Evolutionary conservation across 257 asterid genomes (phyloP).

Genomic region (Fraxinus quadrangulata): DNA sequence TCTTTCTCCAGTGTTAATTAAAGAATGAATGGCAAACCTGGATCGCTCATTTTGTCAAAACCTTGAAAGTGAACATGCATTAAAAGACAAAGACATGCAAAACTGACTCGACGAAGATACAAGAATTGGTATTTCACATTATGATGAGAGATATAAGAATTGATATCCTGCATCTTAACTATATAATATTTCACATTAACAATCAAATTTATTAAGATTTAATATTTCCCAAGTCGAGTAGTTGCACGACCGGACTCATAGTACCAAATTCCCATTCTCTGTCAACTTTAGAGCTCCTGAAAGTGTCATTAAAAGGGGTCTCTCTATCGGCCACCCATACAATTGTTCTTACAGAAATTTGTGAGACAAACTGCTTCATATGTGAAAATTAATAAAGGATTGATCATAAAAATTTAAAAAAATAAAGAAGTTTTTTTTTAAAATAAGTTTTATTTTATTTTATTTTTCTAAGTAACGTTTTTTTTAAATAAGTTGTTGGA

Average conservation of each 20-base stretch:
- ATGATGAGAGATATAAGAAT: too few species aligned
- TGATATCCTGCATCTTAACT: too few species aligned
- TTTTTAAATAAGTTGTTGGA: too few species aligned
- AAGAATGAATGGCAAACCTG: not conserved
- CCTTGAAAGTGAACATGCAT: not conserved
- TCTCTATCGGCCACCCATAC: slow-evolving; percentile 29
- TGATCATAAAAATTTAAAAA: too few species aligned
- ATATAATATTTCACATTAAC: too few species aligned
- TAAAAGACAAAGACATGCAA: not conserved
- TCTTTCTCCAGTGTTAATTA: too few species aligned
- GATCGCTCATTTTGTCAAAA: not conserved
- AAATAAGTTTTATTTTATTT: too few species aligned
- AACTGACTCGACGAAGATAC: not conserved
- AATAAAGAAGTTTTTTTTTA: too few species aligned
- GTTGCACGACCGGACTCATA: not conserved
- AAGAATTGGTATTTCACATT: too few species aligned
- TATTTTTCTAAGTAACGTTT: too few species aligned
- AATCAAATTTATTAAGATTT: not conserved
- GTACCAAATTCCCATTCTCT: slow-evolving; percentile 1
- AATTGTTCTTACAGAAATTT: slow-evolving; percentile 11
- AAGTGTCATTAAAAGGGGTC: slow-evolving; percentile 6
- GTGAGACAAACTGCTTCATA: not conserved
- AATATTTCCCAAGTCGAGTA: not conserved
- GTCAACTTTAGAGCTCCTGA: slow-evolving; percentile 22
- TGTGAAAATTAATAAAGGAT: not conserved